Percentiles rank a stretch among this genome's conserved stretches.
These are phyloP conservation scores for Lactarius hatsudake DNA, from an alignment of 768 basidiomycete species.

Conservation along the genomic window DNA sequence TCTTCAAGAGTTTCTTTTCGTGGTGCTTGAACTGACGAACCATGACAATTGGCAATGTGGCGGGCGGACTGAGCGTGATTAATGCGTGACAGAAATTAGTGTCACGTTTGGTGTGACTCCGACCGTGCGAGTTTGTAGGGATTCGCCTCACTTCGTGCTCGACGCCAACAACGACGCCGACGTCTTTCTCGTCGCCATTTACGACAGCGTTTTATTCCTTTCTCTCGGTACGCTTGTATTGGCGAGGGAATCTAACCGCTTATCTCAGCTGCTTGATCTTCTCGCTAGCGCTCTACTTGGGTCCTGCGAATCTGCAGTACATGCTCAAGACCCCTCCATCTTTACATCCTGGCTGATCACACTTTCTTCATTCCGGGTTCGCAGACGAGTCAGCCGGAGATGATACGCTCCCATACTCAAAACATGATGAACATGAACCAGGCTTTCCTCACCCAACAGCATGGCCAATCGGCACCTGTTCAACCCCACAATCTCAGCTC, in stretches of 20 bases:
- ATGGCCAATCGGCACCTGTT: constrained; percentile 38
- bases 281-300: constrained; percentile 24
- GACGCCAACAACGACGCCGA: constrained; percentile 27
- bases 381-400: constrained; percentile 50
- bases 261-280: constrained; percentile 27
- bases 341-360: constrained; percentile 23
- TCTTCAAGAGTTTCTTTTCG: constrained; percentile 91
- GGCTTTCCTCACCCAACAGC: constrained; percentile 40
- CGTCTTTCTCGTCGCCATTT: constrained; percentile 15
- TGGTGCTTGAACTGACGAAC: constrained; percentile 96
- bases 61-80: background rate
- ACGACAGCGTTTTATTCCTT: constrained; percentile 22
- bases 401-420: constrained; percentile 47
- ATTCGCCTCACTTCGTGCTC: constrained; percentile 30
- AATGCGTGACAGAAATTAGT: constrained; percentile 5
- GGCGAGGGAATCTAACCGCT: constrained; percentile 27
- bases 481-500: constrained; percentile 41
- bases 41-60: constrained; percentile 40
- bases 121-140: constrained; percentile 29
- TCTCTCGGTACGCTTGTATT: constrained; percentile 18
- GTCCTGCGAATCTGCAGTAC: constrained; percentile 25
- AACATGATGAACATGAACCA: constrained; percentile 36
- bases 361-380: constrained; percentile 20
- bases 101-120: constrained; percentile 27
- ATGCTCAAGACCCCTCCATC: constrained; percentile 28